Evolutionary conservation across 2,329 filamentous ascomycete species (phyloP), one percentile per base, ranked within the genome.

Genomic region (Claviceps capensis): DNA sequence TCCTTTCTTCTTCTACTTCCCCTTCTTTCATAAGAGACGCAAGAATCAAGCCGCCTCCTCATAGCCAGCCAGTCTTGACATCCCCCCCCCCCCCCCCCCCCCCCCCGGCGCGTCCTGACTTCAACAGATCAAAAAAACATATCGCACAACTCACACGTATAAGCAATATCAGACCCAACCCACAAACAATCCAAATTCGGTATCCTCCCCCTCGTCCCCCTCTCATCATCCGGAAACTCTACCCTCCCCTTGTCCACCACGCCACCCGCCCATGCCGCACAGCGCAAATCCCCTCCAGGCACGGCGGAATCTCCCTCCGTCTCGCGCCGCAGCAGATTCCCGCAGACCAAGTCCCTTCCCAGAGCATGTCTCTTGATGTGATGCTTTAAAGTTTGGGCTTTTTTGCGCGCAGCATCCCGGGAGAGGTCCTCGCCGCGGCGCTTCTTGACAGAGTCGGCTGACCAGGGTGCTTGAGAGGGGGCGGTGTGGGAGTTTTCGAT

Each of bases 401-500:
- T 62, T 5, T 57, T 58, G 14, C 59, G 55, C 0, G 59, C 60
- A 11, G 58, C 62, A 44, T 59, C 51, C 1, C 60, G 60, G 5
- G 63, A 62, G 22, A 64, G 64, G 38, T 75, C 69, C 36, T 76
- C 69, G 3, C 69, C 55, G 54, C 73, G 73, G 50, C 78, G 78
- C 56, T 71, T 72, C 65, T 79, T 82, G 52, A 84, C 76, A 6
- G 73, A 72, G 46, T 77, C 70, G n/a, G 71, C 67, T 8, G 81
- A 79, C 68, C 81, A 85, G 16, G 72, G 65, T 0, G 75, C 70
- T 7, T 63, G 65, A 1, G 68, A 56, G 0, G 79, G 73, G 0
- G 78, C 78, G 16, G 72, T 72, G 51, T 76, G 72, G 41, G 77
- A 71, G 46, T 72, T 75, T 61, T 84, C 78, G 48, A 86, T 76